phyloP scores from a whole-genome alignment of 2,329 filamentous ascomycete genomes.

The Penicillium sp. region DNA sequence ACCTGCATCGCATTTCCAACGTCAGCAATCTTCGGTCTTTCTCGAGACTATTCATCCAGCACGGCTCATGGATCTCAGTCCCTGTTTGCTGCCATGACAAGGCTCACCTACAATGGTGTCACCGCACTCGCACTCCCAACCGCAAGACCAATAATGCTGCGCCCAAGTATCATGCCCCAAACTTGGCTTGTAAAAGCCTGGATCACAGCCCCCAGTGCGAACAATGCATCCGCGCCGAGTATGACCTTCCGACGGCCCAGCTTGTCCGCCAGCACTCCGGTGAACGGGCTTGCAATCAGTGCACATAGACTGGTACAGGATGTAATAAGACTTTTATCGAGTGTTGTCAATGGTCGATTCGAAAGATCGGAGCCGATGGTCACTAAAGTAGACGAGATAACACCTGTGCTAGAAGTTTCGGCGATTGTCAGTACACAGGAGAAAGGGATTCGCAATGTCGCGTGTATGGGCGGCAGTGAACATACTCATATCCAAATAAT shows the following conservation, averaged over 20 bases:
- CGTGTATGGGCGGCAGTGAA: not conserved
- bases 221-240: slow-evolving; percentile 47
- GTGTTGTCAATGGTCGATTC: slow-evolving; percentile 48
- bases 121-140: slow-evolving; percentile 65
- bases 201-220: slow-evolving; percentile 45
- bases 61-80: not conserved
- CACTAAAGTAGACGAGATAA: slow-evolving; percentile 61
- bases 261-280: slow-evolving; percentile 53
- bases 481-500: slow-evolving; percentile 62
- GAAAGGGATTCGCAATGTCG: not conserved
- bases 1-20: slow-evolving; percentile 42
- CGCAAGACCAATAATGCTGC: slow-evolving; percentile 49
- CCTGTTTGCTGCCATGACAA: not conserved
- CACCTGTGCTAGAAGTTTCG: slow-evolving; percentile 51
- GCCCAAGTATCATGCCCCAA: slow-evolving; percentile 48
- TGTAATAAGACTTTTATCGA: slow-evolving; percentile 60
- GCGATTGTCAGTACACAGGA: slow-evolving; percentile 14
- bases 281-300: slow-evolving; percentile 55
- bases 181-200: slow-evolving; percentile 44
- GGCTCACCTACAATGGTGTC: slow-evolving; percentile 61
- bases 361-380: slow-evolving; percentile 56
- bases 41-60: not conserved
- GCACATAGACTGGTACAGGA: slow-evolving; percentile 59
- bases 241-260: slow-evolving; percentile 51
- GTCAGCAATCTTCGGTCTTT: not conserved